These are phyloP conservation scores for Fomitopsis palustris DNA, from an alignment of 1,284 basidiomycete genomes.

Conservation along the genomic window DNA sequence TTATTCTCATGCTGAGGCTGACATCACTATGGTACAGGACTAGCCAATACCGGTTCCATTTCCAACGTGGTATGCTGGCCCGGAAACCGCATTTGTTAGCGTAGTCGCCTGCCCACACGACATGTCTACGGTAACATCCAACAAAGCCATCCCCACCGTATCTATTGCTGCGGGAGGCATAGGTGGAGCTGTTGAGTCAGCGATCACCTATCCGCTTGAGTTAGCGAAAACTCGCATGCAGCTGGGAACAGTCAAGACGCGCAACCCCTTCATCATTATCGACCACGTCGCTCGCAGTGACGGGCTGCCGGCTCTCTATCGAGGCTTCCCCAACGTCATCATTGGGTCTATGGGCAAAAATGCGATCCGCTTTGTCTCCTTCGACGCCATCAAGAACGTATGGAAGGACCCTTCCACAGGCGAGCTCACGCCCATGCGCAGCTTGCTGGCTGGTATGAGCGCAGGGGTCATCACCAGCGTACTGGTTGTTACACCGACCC, in stretches of 20 bases:
- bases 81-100: no score
- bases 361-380: background rate
- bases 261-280: background rate
- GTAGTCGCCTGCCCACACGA: background rate
- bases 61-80: no score
- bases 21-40: no score
- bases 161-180: background rate
- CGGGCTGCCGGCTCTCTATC: background rate
- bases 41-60: no score
- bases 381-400: constrained; percentile 1
- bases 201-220: background rate
- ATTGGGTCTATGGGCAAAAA: constrained; percentile 1
- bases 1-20: no score
- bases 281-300: background rate
- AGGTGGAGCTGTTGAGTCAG: background rate
- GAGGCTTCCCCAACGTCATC: background rate
- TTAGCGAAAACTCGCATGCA: background rate
- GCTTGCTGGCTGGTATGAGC: background rate
- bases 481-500: background rate
- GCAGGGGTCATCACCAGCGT: background rate
- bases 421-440: background rate
- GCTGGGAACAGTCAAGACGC: background rate
- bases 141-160: background rate
- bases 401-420: background rate
- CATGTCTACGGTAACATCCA: background rate